Evolutionary conservation across 208 protist genomes (phyloP).

Genomic region (Crithidia mellificae): DNA sequence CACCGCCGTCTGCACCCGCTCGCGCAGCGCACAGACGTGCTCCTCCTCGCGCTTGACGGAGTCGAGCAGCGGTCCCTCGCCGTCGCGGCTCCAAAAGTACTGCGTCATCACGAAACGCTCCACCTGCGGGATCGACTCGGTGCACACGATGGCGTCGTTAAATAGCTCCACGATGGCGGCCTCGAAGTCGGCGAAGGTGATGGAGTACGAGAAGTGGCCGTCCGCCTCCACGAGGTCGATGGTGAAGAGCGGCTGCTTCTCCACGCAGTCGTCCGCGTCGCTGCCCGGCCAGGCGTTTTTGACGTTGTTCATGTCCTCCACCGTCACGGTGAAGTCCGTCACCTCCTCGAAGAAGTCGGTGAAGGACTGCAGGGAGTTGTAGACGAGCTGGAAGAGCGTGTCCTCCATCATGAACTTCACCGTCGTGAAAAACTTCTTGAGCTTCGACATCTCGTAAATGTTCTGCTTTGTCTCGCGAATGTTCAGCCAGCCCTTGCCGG

Average conservation of each 20-base stretch:
- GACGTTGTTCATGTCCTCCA: constrained; percentile 90
- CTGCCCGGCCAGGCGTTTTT: constrained; percentile 91
- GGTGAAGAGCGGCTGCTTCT: constrained; percentile 93
- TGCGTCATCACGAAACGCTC: constrained; percentile 94
- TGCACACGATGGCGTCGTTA: constrained; percentile 87
- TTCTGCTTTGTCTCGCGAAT: constrained; percentile 92
- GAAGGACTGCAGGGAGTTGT: constrained; percentile 86
- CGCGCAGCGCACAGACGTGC: constrained; percentile 70
- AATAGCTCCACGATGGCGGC: constrained; percentile 86
- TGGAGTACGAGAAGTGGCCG: constrained; percentile 87
- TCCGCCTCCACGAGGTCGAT: constrained; percentile 86
- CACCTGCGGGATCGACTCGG: constrained; percentile 89
- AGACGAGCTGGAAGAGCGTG: constrained; percentile 92
- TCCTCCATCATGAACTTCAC: constrained; percentile 98
- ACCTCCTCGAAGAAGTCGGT: constrained; percentile 92
- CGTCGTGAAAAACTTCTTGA: constrained; percentile 97
- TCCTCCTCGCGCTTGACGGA: constrained; percentile 88
- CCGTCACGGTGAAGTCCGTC: constrained; percentile 84
- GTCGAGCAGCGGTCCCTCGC: constrained; percentile 89
- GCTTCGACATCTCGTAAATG: constrained; percentile 97
- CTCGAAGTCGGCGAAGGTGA: constrained; percentile 87
- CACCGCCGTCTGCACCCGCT: constrained; percentile 67
- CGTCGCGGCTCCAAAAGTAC: constrained; percentile 93
- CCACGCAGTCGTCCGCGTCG: constrained; percentile 91
- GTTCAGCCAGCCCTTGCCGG: constrained; percentile 98